Evolutionary conservation across 108 stramenopile genomes (phyloP).

Genomic region (Skeletonema menzelii): DNA sequence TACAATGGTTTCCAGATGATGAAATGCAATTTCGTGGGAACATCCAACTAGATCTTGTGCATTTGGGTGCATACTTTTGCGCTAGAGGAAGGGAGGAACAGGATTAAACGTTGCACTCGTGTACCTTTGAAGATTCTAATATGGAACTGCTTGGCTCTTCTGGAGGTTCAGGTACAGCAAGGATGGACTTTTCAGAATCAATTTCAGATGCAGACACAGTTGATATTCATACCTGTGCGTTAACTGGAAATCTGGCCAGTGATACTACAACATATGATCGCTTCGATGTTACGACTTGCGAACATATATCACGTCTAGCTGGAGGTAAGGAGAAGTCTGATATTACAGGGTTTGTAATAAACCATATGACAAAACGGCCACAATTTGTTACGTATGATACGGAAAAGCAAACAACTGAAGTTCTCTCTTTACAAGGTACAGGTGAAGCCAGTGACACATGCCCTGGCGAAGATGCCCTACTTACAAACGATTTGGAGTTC

Average conservation of each 20-base stretch:
- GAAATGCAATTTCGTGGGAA: conserved; percentile 22
- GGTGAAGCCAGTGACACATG: background rate
- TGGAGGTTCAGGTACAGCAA: conserved; percentile 17
- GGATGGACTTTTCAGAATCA: conserved; percentile 11
- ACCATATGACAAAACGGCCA: conserved; percentile 4
- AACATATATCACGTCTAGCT: conserved; percentile 13
- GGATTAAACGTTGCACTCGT: conserved; percentile 5
- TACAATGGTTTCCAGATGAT: conserved; percentile 35
- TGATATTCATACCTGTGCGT: conserved; percentile 19
- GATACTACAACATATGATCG: conserved; percentile 29
- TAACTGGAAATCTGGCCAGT: background rate
- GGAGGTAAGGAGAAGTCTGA: conserved; percentile 8
- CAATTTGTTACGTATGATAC: conserved; percentile 24
- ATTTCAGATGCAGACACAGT: conserved; percentile 5
- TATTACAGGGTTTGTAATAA: conserved; percentile 21
- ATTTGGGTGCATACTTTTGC: conserved; percentile 6
- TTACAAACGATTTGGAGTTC: conserved; percentile 12
- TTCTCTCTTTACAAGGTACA: background rate
- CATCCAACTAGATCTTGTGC: conserved; percentile 17
- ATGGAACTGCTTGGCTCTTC: conserved; percentile 20
- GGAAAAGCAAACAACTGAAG: conserved; percentile 8
- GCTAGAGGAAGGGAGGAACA: background rate
- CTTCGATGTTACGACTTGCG: conserved; percentile 11
- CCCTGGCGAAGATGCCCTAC: background rate
- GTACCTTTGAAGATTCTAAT: conserved; percentile 21